Evolutionary conservation across 805 yeast genomes (phyloP).

Genomic region (Nakazawaea peltata): DNA sequence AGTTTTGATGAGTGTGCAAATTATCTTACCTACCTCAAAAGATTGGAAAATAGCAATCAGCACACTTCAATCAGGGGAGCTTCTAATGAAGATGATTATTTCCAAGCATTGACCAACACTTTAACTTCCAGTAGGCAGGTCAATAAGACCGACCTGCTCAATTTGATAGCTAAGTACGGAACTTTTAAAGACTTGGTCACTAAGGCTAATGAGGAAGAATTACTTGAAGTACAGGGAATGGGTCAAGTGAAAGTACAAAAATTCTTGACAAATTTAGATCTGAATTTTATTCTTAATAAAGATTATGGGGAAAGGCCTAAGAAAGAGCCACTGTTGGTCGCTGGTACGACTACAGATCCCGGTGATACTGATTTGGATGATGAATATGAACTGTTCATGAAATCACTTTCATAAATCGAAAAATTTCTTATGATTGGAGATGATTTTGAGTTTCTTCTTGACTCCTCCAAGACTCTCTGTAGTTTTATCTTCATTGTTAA

Average conservation of each 20-base stretch:
- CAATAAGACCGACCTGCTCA: conserved; percentile 47
- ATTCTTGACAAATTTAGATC: conserved; percentile 31
- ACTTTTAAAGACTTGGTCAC: conserved; percentile 32
- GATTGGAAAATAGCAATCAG: conserved; percentile 22
- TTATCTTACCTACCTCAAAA: conserved; percentile 24
- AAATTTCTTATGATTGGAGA: not conserved
- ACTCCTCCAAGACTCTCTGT: no score
- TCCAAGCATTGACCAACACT: conserved; percentile 34
- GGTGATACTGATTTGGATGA: not conserved
- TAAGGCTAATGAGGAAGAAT: conserved; percentile 20
- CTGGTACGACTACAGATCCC: not conserved
- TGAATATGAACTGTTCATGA: conserved; percentile 9
- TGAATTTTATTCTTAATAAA: conserved; percentile 42
- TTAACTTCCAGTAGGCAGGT: conserved; percentile 38
- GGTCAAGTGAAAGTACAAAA: conserved; percentile 38
- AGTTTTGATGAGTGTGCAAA: conserved; percentile 48
- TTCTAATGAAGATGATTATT: conserved; percentile 30
- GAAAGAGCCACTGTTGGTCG: not conserved
- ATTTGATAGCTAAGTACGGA: conserved; percentile 40
- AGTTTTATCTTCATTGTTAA: no score
- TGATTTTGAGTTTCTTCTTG: no score
- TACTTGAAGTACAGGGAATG: conserved; percentile 35
- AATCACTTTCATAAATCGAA: conserved; percentile 2
- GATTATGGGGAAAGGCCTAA: conserved; percentile 17
- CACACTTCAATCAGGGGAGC: conserved; percentile 32